Percentiles rank a stretch among this genome's conserved stretches.
phyloP scores from a whole-genome alignment of 2,329 filamentous ascomycete genomes.

The Trichoderma koningiopsis region DNA sequence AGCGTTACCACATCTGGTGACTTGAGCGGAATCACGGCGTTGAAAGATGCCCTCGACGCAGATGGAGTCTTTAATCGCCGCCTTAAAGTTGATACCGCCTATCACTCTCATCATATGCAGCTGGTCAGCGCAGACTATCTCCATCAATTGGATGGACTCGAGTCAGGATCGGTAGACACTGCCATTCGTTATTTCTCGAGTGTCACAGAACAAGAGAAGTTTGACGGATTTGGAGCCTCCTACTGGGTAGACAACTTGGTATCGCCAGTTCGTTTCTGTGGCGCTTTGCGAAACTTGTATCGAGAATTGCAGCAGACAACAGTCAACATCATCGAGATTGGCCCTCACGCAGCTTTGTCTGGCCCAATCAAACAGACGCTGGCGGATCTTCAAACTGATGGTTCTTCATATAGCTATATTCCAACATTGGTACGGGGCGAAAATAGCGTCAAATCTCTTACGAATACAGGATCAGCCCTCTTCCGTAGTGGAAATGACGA shows the following conservation, averaged over 20 bases:
- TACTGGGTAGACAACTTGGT: constrained; percentile 29
- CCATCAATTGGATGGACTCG: background rate
- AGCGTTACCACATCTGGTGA: constrained; percentile 42
- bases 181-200: background rate
- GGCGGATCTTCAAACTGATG: background rate
- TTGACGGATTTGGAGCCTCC: constrained; percentile 24
- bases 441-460: background rate
- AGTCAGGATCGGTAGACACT: background rate
- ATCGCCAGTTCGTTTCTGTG: constrained; percentile 32
- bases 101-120: constrained; percentile 25
- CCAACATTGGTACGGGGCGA: constrained; percentile 8
- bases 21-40: constrained; percentile 30
- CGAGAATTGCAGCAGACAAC: background rate
- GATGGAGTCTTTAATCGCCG: constrained; percentile 34
- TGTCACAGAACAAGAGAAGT: background rate
- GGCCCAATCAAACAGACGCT: constrained; percentile 7
- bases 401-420: constrained; percentile 1
- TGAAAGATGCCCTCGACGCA: constrained; percentile 31
- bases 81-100: constrained; percentile 22
- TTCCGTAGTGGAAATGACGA: background rate
- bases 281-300: constrained; percentile 27
- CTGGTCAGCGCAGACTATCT: background rate
- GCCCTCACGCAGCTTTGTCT: constrained; percentile 13
- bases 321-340: constrained; percentile 8
- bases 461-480: background rate